phyloP scores from a whole-genome alignment of 768 basidiomycete species.

The Calocybe gangraenosa region DNA sequence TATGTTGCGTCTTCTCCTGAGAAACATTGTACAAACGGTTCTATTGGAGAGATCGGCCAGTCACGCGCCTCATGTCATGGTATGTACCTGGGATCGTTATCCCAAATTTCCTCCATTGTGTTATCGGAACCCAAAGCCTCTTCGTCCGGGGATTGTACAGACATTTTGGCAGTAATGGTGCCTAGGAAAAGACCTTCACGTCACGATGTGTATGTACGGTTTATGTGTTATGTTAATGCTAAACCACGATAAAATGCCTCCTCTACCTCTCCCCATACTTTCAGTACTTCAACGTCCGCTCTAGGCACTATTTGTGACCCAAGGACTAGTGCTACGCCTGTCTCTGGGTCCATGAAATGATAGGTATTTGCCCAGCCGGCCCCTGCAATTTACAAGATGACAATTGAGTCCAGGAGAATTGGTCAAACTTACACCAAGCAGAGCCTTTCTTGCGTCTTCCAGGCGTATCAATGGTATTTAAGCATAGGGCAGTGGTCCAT shows the following conservation, averaged over 20 bases:
- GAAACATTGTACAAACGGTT: no score
- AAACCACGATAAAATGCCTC: constrained; percentile 18
- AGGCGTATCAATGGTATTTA: constrained; percentile 24
- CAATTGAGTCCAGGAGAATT: neutral
- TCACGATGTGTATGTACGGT: no score
- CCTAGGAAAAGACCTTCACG: no score
- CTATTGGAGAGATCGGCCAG: no score
- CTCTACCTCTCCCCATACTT: constrained; percentile 23
- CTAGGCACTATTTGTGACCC: constrained; percentile 29
- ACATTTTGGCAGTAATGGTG: no score
- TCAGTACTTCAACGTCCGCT: constrained; percentile 18
- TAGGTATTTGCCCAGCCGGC: constrained; percentile 32
- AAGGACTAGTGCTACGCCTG: constrained; percentile 30
- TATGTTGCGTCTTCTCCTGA: no score
- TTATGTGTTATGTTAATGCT: neutral
- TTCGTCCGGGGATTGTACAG: no score
- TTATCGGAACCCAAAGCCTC: neutral
- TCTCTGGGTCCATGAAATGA: constrained; percentile 29
- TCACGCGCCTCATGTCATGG: neutral
- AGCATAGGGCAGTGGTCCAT: constrained; percentile 26
- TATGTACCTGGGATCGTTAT: neutral
- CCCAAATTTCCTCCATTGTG: constrained; percentile 7
- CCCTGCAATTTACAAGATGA: constrained; percentile 17
- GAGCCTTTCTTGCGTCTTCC: constrained; percentile 24
- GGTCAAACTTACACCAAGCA: constrained; percentile 25